Conservation (phyloP, 345 rosid species). For the Eucalyptus globulus region DNA sequence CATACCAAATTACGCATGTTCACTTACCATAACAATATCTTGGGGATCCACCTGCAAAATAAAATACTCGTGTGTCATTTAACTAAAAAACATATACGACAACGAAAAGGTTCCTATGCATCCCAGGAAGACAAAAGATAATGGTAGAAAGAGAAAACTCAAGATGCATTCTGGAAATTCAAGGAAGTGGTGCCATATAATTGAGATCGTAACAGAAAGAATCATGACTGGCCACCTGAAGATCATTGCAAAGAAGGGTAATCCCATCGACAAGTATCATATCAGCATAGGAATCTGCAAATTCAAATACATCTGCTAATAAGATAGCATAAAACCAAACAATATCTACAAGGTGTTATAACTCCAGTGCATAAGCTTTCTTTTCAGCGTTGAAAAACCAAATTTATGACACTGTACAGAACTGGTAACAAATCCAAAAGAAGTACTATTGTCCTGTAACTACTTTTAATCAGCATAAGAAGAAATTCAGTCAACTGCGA, state of each 20-base stretch:
- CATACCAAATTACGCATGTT: not conserved
- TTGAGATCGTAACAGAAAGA: not conserved
- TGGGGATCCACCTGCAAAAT: slow-evolving; percentile 91
- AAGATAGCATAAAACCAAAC: not conserved
- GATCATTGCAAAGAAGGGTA: slow-evolving; percentile 33
- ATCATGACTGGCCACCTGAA: slow-evolving; percentile 11
- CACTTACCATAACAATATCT: slow-evolving; percentile 91
- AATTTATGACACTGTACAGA: not conserved
- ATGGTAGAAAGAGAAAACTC: not conserved
- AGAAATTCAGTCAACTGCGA: not conserved
- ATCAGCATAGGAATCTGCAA: slow-evolving; percentile 30
- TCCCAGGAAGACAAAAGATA: not conserved
- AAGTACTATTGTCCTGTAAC: not conserved
- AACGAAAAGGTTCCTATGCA: not conserved
- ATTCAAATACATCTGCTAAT: not conserved
- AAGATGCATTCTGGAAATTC: not conserved
- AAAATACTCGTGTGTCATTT: slow-evolving; percentile 3
- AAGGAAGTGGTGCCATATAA: not conserved
- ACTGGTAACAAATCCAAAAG: not conserved
- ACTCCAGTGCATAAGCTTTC: not conserved
- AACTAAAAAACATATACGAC: not conserved
- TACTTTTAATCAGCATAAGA: not conserved
- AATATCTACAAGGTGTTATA: not conserved
- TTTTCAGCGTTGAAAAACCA: not conserved
- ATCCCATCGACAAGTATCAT: slow-evolving; percentile 41